Evolutionary conservation across 768 basidiomycete species (phyloP).

Genomic region (Cubamyces sp.): DNA sequence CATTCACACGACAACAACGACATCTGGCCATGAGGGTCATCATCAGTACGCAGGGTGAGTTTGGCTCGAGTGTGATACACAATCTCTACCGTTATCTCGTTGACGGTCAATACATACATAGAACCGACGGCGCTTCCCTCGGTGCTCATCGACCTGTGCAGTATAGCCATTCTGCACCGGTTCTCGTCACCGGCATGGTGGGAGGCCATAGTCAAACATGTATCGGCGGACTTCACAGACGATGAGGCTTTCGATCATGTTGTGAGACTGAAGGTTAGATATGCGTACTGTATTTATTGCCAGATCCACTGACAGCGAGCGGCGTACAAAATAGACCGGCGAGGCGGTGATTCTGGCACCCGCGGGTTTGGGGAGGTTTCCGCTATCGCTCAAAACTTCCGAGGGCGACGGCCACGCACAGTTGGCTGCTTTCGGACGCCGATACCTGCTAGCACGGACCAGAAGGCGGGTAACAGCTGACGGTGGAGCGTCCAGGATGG

Average conservation of each 20-base stretch:
- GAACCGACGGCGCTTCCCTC: conserved; percentile 77
- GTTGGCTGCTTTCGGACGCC: conserved; percentile 29
- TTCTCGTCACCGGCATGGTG: conserved; percentile 82
- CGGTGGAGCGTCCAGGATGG: conserved; percentile 28
- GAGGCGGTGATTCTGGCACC: conserved; percentile 73
- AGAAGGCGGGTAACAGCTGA: conserved; percentile 22
- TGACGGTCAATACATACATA: conserved; percentile 30
- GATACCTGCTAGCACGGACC: conserved; percentile 23
- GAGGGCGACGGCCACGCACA: conserved; percentile 1
- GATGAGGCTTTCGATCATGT: conserved; percentile 68
- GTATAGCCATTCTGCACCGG: conserved; percentile 64
- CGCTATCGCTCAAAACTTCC: not conserved
- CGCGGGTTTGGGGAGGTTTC: conserved; percentile 43
- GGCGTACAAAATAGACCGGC: conserved; percentile 53
- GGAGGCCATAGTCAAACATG: conserved; percentile 68
- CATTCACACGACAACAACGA: conserved; percentile 68
- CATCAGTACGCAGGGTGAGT: conserved; percentile 71
- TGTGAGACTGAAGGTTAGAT: conserved; percentile 61
- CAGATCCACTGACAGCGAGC: too few species aligned
- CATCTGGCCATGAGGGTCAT: conserved; percentile 75
- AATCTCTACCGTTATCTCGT: not conserved
- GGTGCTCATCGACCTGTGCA: conserved; percentile 67
- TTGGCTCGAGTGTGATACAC: not conserved
- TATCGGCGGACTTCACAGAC: conserved; percentile 62
- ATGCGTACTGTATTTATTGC: too few species aligned